Conservation (phyloP, 495 filamentous ascomycete species). For the Neurospora sublineolata region DNA sequence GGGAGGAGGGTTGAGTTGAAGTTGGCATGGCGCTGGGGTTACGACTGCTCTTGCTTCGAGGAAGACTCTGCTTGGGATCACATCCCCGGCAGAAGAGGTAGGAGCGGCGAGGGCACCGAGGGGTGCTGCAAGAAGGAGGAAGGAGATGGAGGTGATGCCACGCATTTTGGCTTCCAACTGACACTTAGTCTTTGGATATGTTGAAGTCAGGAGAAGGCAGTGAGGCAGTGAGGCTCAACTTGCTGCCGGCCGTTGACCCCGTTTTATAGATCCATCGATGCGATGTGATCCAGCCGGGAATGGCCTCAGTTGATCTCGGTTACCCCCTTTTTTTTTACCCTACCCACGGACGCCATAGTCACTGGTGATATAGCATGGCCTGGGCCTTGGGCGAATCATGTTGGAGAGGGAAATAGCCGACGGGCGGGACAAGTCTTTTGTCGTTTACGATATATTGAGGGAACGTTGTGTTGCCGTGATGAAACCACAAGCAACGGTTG, state of each 20-base stretch:
- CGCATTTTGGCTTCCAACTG: neutral
- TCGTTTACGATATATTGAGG: neutral
- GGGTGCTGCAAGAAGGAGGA: neutral
- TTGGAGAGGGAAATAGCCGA: neutral
- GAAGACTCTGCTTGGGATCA: neutral
- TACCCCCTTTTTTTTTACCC: neutral
- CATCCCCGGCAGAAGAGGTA: neutral
- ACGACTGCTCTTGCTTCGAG: neutral
- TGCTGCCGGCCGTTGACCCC: neutral
- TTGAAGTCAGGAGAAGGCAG: neutral
- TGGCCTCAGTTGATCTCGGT: neutral
- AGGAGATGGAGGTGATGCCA: neutral
- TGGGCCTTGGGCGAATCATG: neutral
- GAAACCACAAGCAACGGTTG: neutral
- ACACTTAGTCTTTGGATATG: neutral
- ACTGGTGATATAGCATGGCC: neutral
- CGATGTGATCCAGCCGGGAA: neutral
- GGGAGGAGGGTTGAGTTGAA: conserved; percentile 6
- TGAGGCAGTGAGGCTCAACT: neutral
- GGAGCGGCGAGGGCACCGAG: neutral
- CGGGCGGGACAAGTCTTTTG: neutral
- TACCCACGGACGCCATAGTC: neutral
- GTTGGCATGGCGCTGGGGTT: conserved; percentile 11
- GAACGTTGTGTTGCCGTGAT: neutral
- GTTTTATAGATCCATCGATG: neutral